Conservation (phyloP, 1,284 basidiomycete genomes). For the Caloboletus firmus region DNA sequence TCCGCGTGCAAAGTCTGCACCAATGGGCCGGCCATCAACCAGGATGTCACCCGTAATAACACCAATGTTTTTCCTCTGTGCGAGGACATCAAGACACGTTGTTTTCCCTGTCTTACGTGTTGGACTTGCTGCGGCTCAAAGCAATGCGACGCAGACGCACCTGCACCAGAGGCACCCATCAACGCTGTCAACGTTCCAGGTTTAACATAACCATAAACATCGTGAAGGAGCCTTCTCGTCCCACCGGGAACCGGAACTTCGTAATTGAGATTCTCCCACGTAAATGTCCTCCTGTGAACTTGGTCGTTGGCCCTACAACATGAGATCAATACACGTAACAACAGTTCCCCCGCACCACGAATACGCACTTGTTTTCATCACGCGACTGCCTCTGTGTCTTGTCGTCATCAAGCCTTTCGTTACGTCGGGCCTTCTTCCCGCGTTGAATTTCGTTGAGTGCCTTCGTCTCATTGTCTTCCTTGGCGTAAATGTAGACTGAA, state of each 20-base stretch:
- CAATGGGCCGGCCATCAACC: slow-evolving; percentile 75
- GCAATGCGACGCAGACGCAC: slow-evolving; percentile 19
- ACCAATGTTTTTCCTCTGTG: slow-evolving; percentile 86
- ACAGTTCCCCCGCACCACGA: neutral
- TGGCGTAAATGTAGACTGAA: slow-evolving; percentile 66
- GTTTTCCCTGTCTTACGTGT: slow-evolving; percentile 51
- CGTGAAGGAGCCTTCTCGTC: slow-evolving; percentile 69
- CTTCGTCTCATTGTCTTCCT: slow-evolving; percentile 68
- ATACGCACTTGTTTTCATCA: slow-evolving; percentile 22
- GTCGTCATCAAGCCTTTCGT: slow-evolving; percentile 33
- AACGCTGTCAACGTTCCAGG: slow-evolving; percentile 81
- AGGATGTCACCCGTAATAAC: slow-evolving; percentile 79
- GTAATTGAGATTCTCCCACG: slow-evolving; percentile 73
- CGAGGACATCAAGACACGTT: slow-evolving; percentile 84
- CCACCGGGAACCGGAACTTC: slow-evolving; percentile 74
- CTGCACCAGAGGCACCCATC: slow-evolving; percentile 80
- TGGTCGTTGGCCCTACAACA: slow-evolving; percentile 1
- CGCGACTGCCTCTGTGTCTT: slow-evolving; percentile 22
- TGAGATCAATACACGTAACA: neutral
- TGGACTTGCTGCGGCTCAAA: slow-evolving; percentile 17
- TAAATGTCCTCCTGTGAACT: slow-evolving; percentile 54
- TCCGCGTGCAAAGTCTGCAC: slow-evolving; percentile 72
- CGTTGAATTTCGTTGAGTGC: slow-evolving; percentile 60
- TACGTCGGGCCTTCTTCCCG: slow-evolving; percentile 46
- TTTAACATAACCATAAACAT: slow-evolving; percentile 87